These are phyloP conservation scores for Excoecaria agallocha DNA, from an alignment of 345 rosid species.

Conservation along the genomic window DNA sequence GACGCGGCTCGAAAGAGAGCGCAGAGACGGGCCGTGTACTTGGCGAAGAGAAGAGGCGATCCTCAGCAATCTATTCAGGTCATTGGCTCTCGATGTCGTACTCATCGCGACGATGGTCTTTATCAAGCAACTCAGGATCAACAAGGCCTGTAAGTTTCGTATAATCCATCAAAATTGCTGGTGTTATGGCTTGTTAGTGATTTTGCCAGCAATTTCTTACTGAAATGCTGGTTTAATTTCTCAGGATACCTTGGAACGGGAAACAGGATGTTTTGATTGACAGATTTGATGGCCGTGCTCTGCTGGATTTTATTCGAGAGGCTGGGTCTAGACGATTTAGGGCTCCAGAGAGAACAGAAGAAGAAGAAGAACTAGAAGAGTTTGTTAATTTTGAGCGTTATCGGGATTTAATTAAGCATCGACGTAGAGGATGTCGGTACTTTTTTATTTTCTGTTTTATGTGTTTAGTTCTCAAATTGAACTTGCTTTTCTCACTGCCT, in stretches of 20 bases:
- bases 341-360: constrained; percentile 64
- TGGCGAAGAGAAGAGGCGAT: constrained; percentile 94
- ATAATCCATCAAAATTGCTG: neutral
- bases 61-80: constrained; percentile 91
- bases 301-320: constrained; percentile 91
- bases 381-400: constrained; percentile 99
- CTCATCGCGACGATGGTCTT: constrained; percentile 83
- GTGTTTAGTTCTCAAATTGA: constrained; percentile 21
- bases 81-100: constrained; percentile 60
- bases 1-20: constrained; percentile 99
- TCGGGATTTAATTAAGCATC: constrained; percentile 99
- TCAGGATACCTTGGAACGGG: constrained; percentile 93
- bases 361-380: constrained; percentile 98
- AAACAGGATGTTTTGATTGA: constrained; percentile 79
- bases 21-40: constrained; percentile 75
- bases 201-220: neutral
- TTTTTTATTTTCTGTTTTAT: constrained; percentile 40
- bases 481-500: constrained; percentile 9
- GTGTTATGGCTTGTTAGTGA: neutral
- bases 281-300: constrained; percentile 91
- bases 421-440: constrained; percentile 99
- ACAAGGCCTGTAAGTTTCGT: constrained; percentile 67
- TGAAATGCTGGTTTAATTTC: neutral
- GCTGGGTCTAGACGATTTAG: constrained; percentile 47
- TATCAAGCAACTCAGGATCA: constrained; percentile 85